Percentiles rank a stretch among this genome's conserved stretches.
phyloP scores from a whole-genome alignment of 768 basidiomycete species.

The Crepidotus variabilis region DNA sequence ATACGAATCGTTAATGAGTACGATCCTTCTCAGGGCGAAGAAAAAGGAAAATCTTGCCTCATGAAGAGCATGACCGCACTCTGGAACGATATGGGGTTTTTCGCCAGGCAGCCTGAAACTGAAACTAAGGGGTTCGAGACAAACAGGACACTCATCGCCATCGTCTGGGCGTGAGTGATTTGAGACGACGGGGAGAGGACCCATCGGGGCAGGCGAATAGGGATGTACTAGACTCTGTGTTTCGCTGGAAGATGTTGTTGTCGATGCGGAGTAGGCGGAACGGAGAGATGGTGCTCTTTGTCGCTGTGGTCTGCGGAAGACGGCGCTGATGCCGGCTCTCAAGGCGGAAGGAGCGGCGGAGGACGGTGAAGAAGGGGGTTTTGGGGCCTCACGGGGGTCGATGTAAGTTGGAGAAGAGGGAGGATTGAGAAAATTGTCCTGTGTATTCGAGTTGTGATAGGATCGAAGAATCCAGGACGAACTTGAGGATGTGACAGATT shows the following conservation, averaged over 20 bases:
- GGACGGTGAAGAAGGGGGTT: slow-evolving; percentile 24
- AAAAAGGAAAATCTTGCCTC: slow-evolving; percentile 48
- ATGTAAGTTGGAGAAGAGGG: slow-evolving; percentile 45
- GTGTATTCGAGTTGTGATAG: slow-evolving; percentile 32
- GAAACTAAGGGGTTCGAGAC: slow-evolving; percentile 91
- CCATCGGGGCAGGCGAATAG: slow-evolving; percentile 57
- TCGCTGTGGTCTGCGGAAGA: slow-evolving; percentile 42
- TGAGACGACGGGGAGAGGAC: slow-evolving; percentile 73
- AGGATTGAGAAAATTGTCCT: slow-evolving; percentile 22
- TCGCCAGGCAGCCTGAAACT: slow-evolving; percentile 92
- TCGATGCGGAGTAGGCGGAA: slow-evolving; percentile 48
- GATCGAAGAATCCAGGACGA: slow-evolving; percentile 33
- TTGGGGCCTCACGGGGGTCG: slow-evolving; percentile 33
- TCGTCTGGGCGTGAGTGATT: slow-evolving; percentile 60
- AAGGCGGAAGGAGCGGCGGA: slow-evolving; percentile 23
- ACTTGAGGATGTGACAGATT: slow-evolving; percentile 31
- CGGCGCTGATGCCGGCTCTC: slow-evolving; percentile 44
- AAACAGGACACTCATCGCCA: slow-evolving; percentile 93
- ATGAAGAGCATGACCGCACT: slow-evolving; percentile 97
- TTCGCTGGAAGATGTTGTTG: slow-evolving; percentile 36
- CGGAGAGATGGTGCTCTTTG: slow-evolving; percentile 41
- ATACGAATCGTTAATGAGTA: slow-evolving; percentile 7
- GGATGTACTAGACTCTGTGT: slow-evolving; percentile 39
- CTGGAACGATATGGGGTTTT: slow-evolving; percentile 95
- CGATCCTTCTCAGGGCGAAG: slow-evolving; percentile 5